A percentile compares a stretch with the other conserved stretches of the same genome.
phyloP scores from a whole-genome alignment of 1,284 basidiomycete genomes.

The Lignosus rhinocerotis region DNA sequence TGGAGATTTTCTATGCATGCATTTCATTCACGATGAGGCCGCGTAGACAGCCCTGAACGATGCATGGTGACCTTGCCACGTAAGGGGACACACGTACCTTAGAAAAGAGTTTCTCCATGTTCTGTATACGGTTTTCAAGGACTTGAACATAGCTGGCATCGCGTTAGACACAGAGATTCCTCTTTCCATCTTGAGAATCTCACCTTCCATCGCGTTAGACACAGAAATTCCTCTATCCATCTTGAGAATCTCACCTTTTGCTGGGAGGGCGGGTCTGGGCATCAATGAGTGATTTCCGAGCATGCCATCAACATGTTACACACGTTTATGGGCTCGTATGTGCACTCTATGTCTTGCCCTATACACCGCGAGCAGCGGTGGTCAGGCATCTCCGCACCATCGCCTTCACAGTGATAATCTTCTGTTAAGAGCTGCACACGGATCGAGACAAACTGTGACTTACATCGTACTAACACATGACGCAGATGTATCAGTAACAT shows the following conservation, averaged over 20 bases:
- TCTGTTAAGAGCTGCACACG: too few species aligned
- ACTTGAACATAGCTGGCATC: conserved; percentile 65
- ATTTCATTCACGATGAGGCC: too few species aligned
- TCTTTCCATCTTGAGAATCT: conserved; percentile 21
- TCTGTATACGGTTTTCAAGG: conserved; percentile 67
- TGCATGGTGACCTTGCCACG: too few species aligned
- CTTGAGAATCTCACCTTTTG: conserved; percentile 59
- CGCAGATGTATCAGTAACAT: background rate
- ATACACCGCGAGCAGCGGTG: conserved; percentile 79
- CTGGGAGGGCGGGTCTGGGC: conserved; percentile 77
- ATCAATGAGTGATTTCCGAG: background rate
- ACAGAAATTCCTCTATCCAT: background rate
- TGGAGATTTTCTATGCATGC: too few species aligned
- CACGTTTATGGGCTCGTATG: conserved; percentile 75
- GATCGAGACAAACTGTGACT: background rate
- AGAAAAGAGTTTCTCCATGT: conserved; percentile 66
- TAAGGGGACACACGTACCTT: conserved; percentile 42
- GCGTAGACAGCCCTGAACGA: too few species aligned
- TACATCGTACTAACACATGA: conserved; percentile 12
- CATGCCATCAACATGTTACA: conserved; percentile 13
- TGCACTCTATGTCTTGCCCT: conserved; percentile 74
- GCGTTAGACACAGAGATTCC: background rate
- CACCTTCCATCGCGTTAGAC: conserved; percentile 48
- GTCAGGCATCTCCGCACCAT: conserved; percentile 51
- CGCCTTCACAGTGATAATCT: too few species aligned